Conservation (phyloP, 2,329 filamentous ascomycete species). For the Hyphodiscus sp. region DNA sequence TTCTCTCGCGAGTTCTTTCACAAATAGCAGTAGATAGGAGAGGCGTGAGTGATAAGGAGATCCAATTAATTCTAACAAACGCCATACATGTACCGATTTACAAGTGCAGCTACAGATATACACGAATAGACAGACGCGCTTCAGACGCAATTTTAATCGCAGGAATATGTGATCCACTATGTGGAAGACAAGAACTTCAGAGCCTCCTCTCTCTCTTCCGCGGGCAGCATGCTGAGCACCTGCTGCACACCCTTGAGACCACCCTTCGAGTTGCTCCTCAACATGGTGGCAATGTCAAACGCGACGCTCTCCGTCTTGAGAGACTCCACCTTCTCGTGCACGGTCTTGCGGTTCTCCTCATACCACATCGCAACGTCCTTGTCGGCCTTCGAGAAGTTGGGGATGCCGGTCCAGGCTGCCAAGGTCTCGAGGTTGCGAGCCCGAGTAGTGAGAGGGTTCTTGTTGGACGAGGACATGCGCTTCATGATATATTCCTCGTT, state of each 20-base stretch:
- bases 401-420: conserved; percentile 74
- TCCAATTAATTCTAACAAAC: conserved; percentile 1
- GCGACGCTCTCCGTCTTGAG: conserved; percentile 72
- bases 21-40: too few species aligned
- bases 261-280: conserved; percentile 59
- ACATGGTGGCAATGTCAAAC: conserved; percentile 61
- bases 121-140: not conserved
- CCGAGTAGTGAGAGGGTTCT: conserved; percentile 46
- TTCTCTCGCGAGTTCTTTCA: too few species aligned
- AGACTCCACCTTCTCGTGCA: conserved; percentile 77
- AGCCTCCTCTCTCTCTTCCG: conserved; percentile 69
- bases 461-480: conserved; percentile 57
- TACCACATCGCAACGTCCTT: conserved; percentile 88
- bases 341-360: conserved; percentile 81
- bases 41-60: not conserved
- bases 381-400: conserved; percentile 73
- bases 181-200: conserved; percentile 26
- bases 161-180: conserved; percentile 1
- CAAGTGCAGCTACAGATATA: not conserved
- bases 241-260: conserved; percentile 82
- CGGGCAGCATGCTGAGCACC: conserved; percentile 78
- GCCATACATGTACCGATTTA: conserved; percentile 3
- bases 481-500: conserved; percentile 97
- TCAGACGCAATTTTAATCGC: not conserved
- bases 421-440: conserved; percentile 66